These are phyloP conservation scores for Xylariaceae sp. DNA, from an alignment of 2,329 filamentous ascomycete genomes.

Conservation along the genomic window DNA sequence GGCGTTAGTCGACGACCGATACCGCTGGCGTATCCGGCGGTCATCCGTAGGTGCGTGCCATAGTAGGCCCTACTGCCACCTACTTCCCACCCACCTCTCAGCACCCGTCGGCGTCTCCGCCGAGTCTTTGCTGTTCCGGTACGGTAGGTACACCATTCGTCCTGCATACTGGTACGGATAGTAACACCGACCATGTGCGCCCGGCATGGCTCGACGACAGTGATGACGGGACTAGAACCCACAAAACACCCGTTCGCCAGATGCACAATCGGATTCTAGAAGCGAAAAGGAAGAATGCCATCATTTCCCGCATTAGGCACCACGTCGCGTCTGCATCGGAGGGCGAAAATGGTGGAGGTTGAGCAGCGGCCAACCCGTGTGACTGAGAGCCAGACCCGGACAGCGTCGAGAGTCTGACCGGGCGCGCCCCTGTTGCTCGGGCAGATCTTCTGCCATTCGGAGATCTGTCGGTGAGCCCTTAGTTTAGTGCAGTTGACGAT, in stretches of 20 bases:
- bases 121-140: background rate
- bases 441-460: background rate
- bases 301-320: background rate
- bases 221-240: background rate
- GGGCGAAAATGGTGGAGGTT: constrained; percentile 10
- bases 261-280: constrained; percentile 14
- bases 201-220: background rate
- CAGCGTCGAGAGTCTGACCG: background rate
- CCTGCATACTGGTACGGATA: background rate
- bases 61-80: too few relatives aligned
- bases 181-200: background rate
- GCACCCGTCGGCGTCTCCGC: background rate
- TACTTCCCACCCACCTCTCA: background rate
- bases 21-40: background rate
- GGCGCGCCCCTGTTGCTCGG: background rate
- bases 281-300: constrained; percentile 7
- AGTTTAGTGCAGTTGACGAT: background rate
- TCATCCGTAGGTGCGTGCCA: too few relatives aligned
- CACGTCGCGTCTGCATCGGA: background rate
- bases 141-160: background rate
- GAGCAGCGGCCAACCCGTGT: constrained; percentile 29
- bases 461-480: constrained; percentile 6
- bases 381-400: constrained; percentile 21
- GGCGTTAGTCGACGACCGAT: background rate
- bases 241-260: background rate